phyloP scores from a whole-genome alignment of 495 filamentous ascomycete species.

The Hypoxylon rickii region DNA sequence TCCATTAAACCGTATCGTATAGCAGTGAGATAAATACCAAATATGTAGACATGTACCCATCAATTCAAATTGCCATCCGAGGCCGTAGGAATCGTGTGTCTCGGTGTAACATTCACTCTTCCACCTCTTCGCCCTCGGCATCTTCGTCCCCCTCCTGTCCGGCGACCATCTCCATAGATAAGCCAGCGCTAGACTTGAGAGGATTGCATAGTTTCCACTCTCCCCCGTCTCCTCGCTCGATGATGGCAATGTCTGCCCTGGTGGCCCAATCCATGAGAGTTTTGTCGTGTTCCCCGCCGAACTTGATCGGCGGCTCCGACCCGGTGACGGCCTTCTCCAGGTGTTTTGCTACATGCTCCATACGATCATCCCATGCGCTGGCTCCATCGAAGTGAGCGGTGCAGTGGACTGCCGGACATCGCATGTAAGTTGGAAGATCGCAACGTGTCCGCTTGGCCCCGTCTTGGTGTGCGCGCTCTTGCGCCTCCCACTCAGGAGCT shows the following conservation, averaged over 20 bases:
- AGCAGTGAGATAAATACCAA: not conserved
- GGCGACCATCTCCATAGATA: not conserved
- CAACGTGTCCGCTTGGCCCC: conserved; percentile 66
- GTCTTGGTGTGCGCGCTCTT: conserved; percentile 54
- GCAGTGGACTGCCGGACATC: conserved; percentile 69
- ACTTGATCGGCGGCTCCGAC: conserved; percentile 38
- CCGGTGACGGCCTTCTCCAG: conserved; percentile 60
- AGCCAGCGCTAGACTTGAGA: conserved; percentile 33
- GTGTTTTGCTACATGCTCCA: conserved; percentile 91
- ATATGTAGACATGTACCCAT: too few species aligned
- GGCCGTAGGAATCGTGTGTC: too few species aligned
- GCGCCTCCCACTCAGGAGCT: conserved; percentile 46
- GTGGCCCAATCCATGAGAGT: conserved; percentile 54
- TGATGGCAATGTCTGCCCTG: conserved; percentile 44
- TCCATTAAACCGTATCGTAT: not conserved
- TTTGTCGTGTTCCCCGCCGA: conserved; percentile 44
- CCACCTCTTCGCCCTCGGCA: conserved; percentile 35
- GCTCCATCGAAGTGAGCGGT: conserved; percentile 60
- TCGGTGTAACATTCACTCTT: conserved; percentile 33
- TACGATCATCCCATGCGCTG: conserved; percentile 76
- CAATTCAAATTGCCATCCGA: too few species aligned
- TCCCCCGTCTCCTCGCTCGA: conserved; percentile 37
- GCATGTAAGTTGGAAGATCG: conserved; percentile 61
- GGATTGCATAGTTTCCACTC: conserved; percentile 40
- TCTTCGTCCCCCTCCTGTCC: conserved; percentile 32